Evolutionary conservation across 306 rosid species (phyloP).

Genomic region (Quercus parvula): DNA sequence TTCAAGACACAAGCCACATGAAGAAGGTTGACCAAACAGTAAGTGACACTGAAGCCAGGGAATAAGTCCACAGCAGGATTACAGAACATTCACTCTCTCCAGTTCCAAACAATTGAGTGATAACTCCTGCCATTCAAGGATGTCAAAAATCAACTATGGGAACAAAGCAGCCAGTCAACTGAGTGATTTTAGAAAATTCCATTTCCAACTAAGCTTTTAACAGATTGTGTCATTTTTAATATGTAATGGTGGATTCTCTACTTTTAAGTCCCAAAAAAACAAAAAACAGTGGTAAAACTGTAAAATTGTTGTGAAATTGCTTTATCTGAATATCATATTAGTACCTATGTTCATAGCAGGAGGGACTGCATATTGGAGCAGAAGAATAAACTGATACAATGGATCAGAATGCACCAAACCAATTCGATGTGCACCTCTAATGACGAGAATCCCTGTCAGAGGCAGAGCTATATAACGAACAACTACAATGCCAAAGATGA

Average conservation of each 20-base stretch:
- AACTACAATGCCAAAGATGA: constrained; percentile 33
- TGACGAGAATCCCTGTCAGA: constrained; percentile 29
- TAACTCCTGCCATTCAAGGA: constrained; percentile 36
- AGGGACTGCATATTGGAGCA: constrained; percentile 50
- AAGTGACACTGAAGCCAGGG: constrained; percentile 44
- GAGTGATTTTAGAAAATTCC: not conserved
- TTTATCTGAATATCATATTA: not conserved
- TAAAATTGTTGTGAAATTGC: too few relatives aligned
- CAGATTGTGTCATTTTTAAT: not conserved
- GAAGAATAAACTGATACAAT: constrained; percentile 44
- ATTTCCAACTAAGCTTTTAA: not conserved
- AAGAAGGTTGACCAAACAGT: constrained; percentile 53
- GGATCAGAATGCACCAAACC: constrained; percentile 47
- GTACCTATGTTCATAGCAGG: constrained; percentile 58
- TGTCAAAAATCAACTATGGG: not conserved
- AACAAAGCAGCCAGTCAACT: too few relatives aligned
- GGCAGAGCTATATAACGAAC: constrained; percentile 46
- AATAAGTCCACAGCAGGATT: constrained; percentile 45
- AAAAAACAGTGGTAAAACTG: not conserved
- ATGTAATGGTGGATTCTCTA: too few relatives aligned
- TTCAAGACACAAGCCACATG: constrained; percentile 47
- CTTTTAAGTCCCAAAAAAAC: not conserved
- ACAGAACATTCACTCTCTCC: constrained; percentile 56
- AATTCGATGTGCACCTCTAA: constrained; percentile 38
- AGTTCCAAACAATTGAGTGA: constrained; percentile 51